Conservation (phyloP, 257 asterid genomes). For the Ajuga chamaepitys region DNA sequence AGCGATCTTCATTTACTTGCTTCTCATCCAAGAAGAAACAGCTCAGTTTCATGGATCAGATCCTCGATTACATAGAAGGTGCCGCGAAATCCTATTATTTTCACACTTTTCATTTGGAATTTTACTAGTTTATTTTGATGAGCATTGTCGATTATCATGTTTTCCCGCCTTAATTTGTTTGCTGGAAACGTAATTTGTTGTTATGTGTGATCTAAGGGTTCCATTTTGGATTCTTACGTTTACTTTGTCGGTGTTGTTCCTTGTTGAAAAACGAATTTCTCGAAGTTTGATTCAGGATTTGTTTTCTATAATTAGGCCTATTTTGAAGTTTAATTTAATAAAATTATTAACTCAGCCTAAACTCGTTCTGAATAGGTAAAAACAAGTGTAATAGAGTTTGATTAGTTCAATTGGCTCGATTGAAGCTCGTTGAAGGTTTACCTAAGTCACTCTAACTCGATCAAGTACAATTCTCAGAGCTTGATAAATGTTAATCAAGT, state of each 20-base stretch:
- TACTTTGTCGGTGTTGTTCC: background rate
- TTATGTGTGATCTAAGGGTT: background rate
- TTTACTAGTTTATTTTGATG: background rate
- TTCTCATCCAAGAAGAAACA: conserved; percentile 74
- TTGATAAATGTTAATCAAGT: background rate
- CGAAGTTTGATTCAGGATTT: background rate
- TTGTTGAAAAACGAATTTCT: background rate
- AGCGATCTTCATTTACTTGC: conserved; percentile 42
- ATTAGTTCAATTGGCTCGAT: no score
- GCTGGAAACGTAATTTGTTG: background rate
- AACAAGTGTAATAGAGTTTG: no score
- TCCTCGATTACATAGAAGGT: conserved; percentile 97
- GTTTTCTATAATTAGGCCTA: no score
- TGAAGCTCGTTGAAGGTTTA: no score
- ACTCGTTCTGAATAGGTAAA: no score
- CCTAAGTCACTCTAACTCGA: no score
- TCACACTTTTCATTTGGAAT: background rate
- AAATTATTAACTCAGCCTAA: no score
- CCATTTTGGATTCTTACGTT: background rate
- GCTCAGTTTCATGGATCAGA: conserved; percentile 80
- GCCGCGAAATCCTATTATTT: conserved; percentile 15
- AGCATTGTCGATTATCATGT: background rate
- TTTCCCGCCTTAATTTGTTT: background rate
- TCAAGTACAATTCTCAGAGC: background rate
- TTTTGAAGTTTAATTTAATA: no score